These are phyloP conservation scores for Malus orientalis DNA, from an alignment of 306 rosid genomes.

Conservation along the genomic window DNA sequence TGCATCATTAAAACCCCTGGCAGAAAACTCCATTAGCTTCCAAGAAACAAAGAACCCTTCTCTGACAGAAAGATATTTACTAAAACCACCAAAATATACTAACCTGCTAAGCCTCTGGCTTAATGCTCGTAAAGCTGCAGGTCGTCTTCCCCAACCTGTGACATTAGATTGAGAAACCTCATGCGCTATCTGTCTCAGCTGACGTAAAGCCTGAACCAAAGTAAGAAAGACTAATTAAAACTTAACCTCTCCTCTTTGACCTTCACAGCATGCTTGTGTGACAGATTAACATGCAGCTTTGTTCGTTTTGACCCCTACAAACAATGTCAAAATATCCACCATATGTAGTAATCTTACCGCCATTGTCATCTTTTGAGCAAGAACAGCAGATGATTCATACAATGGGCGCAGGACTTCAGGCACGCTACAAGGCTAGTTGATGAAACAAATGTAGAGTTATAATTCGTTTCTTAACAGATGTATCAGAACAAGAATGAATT, in stretches of 20 bases:
- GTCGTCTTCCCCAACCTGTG: constrained; percentile 94
- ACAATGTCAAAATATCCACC: not conserved
- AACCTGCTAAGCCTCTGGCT: constrained; percentile 92
- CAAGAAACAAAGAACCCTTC: not conserved
- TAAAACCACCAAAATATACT: constrained; percentile 7
- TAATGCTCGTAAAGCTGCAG: constrained; percentile 84
- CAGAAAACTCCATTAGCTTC: constrained; percentile 23
- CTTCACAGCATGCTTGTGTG: not conserved
- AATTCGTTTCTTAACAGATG: not conserved
- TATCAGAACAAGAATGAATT: not conserved
- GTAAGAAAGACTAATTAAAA: not conserved
- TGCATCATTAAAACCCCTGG: constrained; percentile 96
- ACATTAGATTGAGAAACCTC: constrained; percentile 88
- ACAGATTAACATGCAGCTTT: not conserved
- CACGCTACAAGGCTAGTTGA: constrained; percentile 82
- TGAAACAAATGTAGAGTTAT: constrained; percentile 7
- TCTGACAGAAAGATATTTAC: not conserved
- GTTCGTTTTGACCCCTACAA: not conserved
- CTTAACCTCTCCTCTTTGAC: not conserved
- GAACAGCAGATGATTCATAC: constrained; percentile 81
- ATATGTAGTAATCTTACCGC: constrained; percentile 48
- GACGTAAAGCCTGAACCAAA: constrained; percentile 68
- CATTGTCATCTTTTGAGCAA: constrained; percentile 95
- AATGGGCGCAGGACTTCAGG: constrained; percentile 93
- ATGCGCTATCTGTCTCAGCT: constrained; percentile 85